Conservation (phyloP, 106 monocot genomes). For the Vanilla planifolia region DNA sequence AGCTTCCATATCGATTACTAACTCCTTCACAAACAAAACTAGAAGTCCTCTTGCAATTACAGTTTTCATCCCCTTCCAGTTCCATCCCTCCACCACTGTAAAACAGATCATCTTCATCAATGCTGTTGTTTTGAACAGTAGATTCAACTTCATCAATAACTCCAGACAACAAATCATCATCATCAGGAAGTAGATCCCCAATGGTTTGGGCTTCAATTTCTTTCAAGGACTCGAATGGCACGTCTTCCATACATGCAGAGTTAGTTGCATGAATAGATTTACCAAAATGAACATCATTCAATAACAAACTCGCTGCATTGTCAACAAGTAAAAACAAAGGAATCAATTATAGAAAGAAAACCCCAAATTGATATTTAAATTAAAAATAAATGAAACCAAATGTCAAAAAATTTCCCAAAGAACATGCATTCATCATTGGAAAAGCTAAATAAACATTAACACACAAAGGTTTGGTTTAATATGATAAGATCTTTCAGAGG, state of each 20-base stretch:
- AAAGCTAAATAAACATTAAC: constrained; percentile 38
- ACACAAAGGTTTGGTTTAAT: no score
- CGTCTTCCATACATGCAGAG: constrained; percentile 41
- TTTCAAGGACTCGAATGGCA: constrained; percentile 39
- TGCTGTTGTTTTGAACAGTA: constrained; percentile 14
- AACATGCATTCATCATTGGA: constrained; percentile 32
- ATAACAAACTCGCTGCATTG: constrained; percentile 42
- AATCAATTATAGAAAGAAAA: constrained; percentile 11
- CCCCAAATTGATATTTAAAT: no score
- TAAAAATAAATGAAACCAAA: no score
- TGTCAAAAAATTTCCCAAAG: no score
- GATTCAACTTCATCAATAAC: constrained; percentile 36
- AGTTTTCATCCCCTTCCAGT: constrained; percentile 42
- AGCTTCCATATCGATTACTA: constrained; percentile 16
- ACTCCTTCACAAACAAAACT: constrained; percentile 4
- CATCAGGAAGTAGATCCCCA: constrained; percentile 83
- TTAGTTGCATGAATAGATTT: constrained; percentile 22
- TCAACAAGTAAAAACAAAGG: neutral
- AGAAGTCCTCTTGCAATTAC: constrained; percentile 16
- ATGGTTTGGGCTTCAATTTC: constrained; percentile 89
- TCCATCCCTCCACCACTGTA: constrained; percentile 71
- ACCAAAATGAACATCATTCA: constrained; percentile 25
- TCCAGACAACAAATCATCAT: constrained; percentile 68
- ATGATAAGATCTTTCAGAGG: no score
- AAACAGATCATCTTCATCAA: constrained; percentile 85